Evolutionary conservation across 2,329 filamentous ascomycete genomes (phyloP), one percentile per base, ranked within the genome.

Genomic region (Fusarium sp.): DNA sequence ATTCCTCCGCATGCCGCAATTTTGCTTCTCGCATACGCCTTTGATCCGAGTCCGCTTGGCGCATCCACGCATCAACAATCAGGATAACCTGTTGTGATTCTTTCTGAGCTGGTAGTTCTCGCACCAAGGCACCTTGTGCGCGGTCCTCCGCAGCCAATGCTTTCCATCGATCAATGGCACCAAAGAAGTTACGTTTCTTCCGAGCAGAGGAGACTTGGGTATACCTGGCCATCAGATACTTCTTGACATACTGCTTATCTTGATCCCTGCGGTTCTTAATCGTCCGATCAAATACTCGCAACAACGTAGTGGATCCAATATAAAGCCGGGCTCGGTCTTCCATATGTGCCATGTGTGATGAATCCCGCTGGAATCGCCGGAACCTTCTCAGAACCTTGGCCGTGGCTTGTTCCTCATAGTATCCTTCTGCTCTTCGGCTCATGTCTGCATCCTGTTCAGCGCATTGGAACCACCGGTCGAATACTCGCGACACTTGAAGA

Each of bases 221-320:
- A 54, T 80, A 80, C 57, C 75, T 76, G 56, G 70, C 70, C 77
- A 77, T 80, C 16, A 80, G 70, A 61, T 78, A 75, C 20, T 69
- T 74, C 44, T 78, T 76, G 18, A 80, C 65, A 24, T 73, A 60
- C 13, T 73, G 55, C 52, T 76, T 79, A 28, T 76, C 73, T 29
- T 68, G 70, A 18, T 65, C 64, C 48, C 75, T 75, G 8, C 73
- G 76, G 13, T 59, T 71, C 38, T 69, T 71, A 9, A 76, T 71
- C 26, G 68, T 62, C 37, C 24, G 55, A 18, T 76, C 72, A 31
- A 80, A 70, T 10, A 75, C 58, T 10, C 69, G 68, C 20, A 80
- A 56, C 13, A 77, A 20, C 16, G 55, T 69, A 7, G 73, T 79
- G 18, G 76, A 72, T 26, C 74, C 55, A 33, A 80, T 74, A 31